Conservation (phyloP, 2,329 filamentous ascomycete genomes). For the Meredithiella fracta region DNA sequence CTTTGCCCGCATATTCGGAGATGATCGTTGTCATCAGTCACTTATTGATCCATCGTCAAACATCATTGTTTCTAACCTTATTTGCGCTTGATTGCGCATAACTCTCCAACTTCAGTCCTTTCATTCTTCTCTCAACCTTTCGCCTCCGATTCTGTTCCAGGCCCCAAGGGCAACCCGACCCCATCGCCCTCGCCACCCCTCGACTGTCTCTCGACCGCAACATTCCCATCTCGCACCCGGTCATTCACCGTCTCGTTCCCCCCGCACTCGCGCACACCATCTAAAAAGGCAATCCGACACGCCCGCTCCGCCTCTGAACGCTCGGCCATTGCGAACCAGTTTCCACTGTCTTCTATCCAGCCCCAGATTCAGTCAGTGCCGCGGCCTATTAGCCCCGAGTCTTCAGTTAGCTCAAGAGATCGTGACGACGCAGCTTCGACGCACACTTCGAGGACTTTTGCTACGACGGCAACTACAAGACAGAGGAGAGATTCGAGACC, state of each 20-base stretch:
- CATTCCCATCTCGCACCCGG: constrained; percentile 26
- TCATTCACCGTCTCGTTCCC: constrained; percentile 16
- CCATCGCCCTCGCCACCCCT: constrained; percentile 29
- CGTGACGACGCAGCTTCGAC: constrained; percentile 7
- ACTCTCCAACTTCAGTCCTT: constrained; percentile 42
- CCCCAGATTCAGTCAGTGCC: constrained; percentile 6
- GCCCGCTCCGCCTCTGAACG: constrained; percentile 1
- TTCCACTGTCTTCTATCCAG: constrained; percentile 3
- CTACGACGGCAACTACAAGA: constrained; percentile 20
- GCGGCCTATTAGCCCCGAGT: constrained; percentile 11
- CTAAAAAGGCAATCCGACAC: constrained; percentile 1
- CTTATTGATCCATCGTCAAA: neutral
- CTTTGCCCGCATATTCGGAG: too few species aligned
- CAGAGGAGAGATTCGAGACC: constrained; percentile 47
- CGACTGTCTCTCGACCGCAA: constrained; percentile 26
- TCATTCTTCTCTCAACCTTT: constrained; percentile 74
- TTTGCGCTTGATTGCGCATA: constrained; percentile 8
- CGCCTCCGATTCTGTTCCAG: constrained; percentile 31
- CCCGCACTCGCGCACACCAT: constrained; percentile 12
- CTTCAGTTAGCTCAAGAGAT: neutral
- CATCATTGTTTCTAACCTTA: constrained; percentile 6
- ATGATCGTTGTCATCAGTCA: too few species aligned
- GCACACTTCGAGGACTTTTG: constrained; percentile 19
- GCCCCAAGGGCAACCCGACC: constrained; percentile 27
- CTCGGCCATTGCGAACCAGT: neutral